These are phyloP conservation scores for Microsporum audouinii DNA, from an alignment of 2,329 filamentous ascomycete genomes.

Conservation along the genomic window DNA sequence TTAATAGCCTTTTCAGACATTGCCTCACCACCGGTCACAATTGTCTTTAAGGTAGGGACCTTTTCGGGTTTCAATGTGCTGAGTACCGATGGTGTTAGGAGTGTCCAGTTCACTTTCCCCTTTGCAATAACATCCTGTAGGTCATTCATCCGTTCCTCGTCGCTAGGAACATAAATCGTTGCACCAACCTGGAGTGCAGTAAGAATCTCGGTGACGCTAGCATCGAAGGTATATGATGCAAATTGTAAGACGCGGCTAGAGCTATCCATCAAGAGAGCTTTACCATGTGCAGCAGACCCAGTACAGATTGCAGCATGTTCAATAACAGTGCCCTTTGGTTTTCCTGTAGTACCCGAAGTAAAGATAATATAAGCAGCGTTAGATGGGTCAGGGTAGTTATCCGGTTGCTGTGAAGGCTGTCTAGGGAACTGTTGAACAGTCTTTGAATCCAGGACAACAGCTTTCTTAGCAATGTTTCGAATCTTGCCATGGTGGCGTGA, in stretches of 20 bases:
- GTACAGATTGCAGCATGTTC: constrained; percentile 50
- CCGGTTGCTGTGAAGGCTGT: constrained; percentile 14
- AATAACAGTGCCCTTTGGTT: constrained; percentile 51
- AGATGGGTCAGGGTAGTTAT: constrained; percentile 13
- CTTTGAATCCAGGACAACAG: constrained; percentile 21
- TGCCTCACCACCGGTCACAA: constrained; percentile 38
- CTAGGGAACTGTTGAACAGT: constrained; percentile 21
- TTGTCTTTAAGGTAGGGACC: constrained; percentile 34
- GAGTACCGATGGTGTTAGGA: constrained; percentile 51
- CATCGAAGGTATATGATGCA: constrained; percentile 47
- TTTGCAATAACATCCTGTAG: constrained; percentile 41
- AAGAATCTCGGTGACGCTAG: constrained; percentile 44
- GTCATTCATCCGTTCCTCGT: constrained; percentile 40
- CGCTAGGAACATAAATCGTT: constrained; percentile 48
- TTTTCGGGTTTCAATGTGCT: constrained; percentile 34
- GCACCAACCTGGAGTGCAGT: constrained; percentile 46
- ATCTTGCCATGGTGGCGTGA: constrained; percentile 21
- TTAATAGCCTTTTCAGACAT: constrained; percentile 32
- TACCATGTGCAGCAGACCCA: constrained; percentile 41
- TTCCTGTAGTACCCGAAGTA: constrained; percentile 46
- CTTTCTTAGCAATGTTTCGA: constrained; percentile 20
- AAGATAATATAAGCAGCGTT: constrained; percentile 50
- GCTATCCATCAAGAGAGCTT: constrained; percentile 40
- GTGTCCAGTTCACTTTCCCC: constrained; percentile 43
- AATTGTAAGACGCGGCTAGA: constrained; percentile 49